Percentiles rank a stretch among this genome's conserved stretches.
phyloP scores from a whole-genome alignment of 176 grass and related monocot genomes.

The Chrysopogon serrulatus region DNA sequence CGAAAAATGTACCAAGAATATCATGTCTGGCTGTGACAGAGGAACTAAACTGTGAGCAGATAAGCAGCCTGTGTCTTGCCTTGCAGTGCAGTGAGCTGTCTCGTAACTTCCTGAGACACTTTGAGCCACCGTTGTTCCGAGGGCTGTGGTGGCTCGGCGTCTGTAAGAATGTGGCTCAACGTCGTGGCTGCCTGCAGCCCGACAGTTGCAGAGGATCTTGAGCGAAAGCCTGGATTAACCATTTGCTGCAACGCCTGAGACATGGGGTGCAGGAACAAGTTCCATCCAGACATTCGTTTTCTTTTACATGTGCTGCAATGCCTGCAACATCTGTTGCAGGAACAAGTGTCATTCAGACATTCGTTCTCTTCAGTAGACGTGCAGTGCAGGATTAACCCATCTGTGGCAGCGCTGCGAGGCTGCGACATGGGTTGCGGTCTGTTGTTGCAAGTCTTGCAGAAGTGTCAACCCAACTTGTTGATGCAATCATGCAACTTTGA shows the following conservation, averaged over 20 bases:
- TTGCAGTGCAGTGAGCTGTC: conserved; percentile 63
- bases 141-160: conserved; percentile 85
- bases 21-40: conserved; percentile 52
- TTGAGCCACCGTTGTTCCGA: conserved; percentile 59
- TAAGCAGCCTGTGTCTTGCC: conserved; percentile 54
- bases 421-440: conserved; percentile 87
- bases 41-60: conserved; percentile 53
- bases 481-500: no score
- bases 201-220: conserved; percentile 40
- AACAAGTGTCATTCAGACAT: conserved; percentile 60
- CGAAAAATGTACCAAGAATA: conserved; percentile 64
- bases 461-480: conserved; percentile 54
- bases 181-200: conserved; percentile 36
- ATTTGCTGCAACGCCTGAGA: conserved; percentile 63
- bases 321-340: conserved; percentile 73
- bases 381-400: not conserved
- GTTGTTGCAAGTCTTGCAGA: no score
- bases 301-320: conserved; percentile 28
- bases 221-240: conserved; percentile 54
- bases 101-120: conserved; percentile 42
- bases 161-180: conserved; percentile 55
- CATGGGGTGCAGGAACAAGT: conserved; percentile 74
- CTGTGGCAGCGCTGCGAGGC: not conserved
- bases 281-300: conserved; percentile 45
- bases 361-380: not conserved